Conservation (phyloP, 2,329 filamentous ascomycete species). For the Talaromyces sp. region DNA sequence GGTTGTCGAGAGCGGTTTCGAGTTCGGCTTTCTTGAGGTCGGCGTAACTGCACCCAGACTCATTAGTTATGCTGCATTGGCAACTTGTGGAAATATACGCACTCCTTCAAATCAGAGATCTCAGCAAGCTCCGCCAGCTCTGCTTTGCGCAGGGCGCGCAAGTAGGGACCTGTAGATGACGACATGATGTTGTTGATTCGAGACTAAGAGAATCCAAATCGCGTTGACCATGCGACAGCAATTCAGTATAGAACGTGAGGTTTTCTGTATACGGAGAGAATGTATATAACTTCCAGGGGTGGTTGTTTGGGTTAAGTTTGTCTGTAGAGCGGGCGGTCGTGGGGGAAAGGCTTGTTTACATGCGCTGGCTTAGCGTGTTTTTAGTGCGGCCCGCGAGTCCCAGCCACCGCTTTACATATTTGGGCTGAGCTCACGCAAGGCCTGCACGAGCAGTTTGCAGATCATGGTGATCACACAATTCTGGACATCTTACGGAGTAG, state of each 20-base stretch:
- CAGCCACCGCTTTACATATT: conserved; percentile 6
- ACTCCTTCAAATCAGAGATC: conserved; percentile 66
- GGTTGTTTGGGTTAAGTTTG: neutral
- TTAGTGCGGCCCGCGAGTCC: conserved; percentile 11
- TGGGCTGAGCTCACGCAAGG: too few species aligned
- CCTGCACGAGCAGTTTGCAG: neutral
- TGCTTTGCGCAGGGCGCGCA: conserved; percentile 75
- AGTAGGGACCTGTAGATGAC: conserved; percentile 67
- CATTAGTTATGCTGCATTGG: neutral
- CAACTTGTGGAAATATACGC: conserved; percentile 35
- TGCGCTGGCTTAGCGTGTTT: conserved; percentile 20
- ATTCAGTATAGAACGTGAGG: neutral
- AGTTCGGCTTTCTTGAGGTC: conserved; percentile 73
- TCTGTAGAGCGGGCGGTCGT: neutral
- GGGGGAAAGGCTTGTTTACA: conserved; percentile 27
- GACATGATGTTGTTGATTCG: conserved; percentile 24
- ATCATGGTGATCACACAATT: conserved; percentile 2
- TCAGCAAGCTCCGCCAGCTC: conserved; percentile 72
- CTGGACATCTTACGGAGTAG: too few species aligned
- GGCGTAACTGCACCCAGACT: conserved; percentile 57
- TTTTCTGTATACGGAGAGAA: neutral
- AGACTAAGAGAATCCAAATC: conserved; percentile 34
- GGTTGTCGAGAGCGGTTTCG: conserved; percentile 66
- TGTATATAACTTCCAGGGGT: neutral
- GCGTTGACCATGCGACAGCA: conserved; percentile 46